phyloP scores from a whole-genome alignment of 1,284 basidiomycete genomes.

The Stereum hirsutum region DNA sequence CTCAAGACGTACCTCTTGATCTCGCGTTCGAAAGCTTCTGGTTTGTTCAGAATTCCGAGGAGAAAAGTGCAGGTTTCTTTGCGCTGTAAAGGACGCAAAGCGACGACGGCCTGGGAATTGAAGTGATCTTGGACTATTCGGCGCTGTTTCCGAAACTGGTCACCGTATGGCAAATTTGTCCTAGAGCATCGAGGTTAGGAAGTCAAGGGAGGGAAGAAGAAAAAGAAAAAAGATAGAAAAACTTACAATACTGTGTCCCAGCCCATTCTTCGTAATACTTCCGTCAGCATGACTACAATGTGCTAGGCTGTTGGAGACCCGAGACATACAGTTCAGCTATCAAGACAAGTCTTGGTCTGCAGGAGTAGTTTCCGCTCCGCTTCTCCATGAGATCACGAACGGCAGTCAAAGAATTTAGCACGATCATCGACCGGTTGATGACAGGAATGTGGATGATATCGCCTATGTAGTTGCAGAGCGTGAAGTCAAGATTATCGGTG shows the following conservation, averaged over 20 bases:
- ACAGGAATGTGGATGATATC: conserved; percentile 11
- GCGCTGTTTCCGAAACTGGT: conserved; percentile 12
- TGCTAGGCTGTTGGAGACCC: background rate
- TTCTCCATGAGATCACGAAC: conserved; percentile 13
- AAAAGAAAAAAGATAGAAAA: too few relatives aligned
- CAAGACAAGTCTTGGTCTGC: conserved; percentile 12
- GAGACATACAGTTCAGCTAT: conserved; percentile 8
- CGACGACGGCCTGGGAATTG: conserved; percentile 2
- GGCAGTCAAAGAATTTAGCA: conserved; percentile 10
- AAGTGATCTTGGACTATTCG: conserved; percentile 12
- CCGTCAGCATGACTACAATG: background rate
- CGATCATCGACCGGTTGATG: conserved; percentile 9
- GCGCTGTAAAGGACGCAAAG: conserved; percentile 9
- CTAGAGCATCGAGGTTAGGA: too few relatives aligned
- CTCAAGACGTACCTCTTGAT: conserved; percentile 9
- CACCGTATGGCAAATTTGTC: conserved; percentile 13
- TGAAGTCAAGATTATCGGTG: background rate
- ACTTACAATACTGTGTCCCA: too few relatives aligned
- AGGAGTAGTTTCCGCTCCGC: conserved; percentile 12
- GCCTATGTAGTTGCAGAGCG: conserved; percentile 3
- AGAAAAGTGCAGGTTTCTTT: conserved; percentile 9
- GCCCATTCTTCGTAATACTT: conserved; percentile 9
- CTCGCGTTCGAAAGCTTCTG: conserved; percentile 9
- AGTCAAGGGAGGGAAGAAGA: too few relatives aligned
- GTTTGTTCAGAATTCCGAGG: conserved; percentile 8